A percentile compares a stretch with the other conserved stretches of the same genome.
phyloP scores from a whole-genome alignment of 2,329 filamentous ascomycete species.

The Fusarium duplospermum region DNA sequence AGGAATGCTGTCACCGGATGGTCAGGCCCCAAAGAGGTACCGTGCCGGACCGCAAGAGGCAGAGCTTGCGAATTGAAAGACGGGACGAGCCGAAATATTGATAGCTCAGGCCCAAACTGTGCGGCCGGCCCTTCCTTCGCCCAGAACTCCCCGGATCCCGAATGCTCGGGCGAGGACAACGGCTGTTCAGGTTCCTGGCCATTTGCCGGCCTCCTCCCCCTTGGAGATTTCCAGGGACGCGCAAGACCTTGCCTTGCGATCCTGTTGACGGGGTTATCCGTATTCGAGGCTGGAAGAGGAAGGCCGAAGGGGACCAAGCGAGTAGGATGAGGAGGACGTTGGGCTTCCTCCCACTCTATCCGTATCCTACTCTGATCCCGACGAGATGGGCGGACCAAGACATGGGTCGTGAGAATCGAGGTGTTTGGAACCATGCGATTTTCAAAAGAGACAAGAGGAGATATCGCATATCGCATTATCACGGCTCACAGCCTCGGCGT shows the following conservation, averaged over 20 bases:
- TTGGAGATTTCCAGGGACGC: slow-evolving; percentile 6
- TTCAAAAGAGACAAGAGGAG: slow-evolving; percentile 37
- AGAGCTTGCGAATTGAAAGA: slow-evolving; percentile 41
- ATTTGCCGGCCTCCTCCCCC: slow-evolving; percentile 14
- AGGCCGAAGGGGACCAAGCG: slow-evolving; percentile 12
- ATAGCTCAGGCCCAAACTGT: slow-evolving; percentile 3
- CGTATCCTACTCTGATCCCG: slow-evolving; percentile 27
- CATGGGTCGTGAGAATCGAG: slow-evolving; percentile 34
- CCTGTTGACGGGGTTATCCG: not conserved
- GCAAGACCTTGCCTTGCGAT: slow-evolving; percentile 13
- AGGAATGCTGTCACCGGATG: slow-evolving; percentile 24
- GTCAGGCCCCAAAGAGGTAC: slow-evolving; percentile 25
- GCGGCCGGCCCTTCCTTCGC: slow-evolving; percentile 24
- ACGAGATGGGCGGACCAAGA: slow-evolving; percentile 24
- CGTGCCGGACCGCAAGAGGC: slow-evolving; percentile 20
- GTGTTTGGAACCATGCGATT: slow-evolving; percentile 19
- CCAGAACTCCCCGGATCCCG: slow-evolving; percentile 30
- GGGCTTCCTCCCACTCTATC: not conserved
- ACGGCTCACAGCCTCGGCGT: slow-evolving; percentile 23
- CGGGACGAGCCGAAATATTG: slow-evolving; percentile 44
- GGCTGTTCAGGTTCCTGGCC: slow-evolving; percentile 24
- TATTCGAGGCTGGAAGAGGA: not conserved
- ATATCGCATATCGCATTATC: slow-evolving; percentile 26
- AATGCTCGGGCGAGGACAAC: slow-evolving; percentile 32
- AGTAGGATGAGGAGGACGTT: slow-evolving; percentile 2